Evolutionary conservation across 148 eudicot genomes (phyloP).

Genomic region (Cornus kousa): DNA sequence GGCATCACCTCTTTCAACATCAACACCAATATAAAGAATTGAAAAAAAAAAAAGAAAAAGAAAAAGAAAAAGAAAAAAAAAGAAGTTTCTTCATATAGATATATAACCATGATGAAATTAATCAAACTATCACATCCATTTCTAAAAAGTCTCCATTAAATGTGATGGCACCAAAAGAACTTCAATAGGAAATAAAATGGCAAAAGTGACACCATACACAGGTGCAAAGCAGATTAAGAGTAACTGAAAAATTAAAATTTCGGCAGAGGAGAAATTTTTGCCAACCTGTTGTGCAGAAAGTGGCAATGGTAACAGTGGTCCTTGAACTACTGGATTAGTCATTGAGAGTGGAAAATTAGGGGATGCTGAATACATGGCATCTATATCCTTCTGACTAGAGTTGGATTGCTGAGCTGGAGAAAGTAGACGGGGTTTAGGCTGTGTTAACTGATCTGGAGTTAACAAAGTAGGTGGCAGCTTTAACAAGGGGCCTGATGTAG

Average conservation of each 20-base stretch:
- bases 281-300: conserved; percentile 30
- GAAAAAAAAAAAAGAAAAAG: neutral
- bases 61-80: too few species aligned
- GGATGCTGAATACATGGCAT: conserved; percentile 13
- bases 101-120: neutral
- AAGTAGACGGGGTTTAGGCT: conserved; percentile 21
- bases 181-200: neutral
- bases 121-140: neutral
- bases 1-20: too few species aligned
- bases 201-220: neutral
- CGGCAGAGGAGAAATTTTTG: neutral
- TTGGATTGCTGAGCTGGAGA: conserved; percentile 7
- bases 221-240: neutral
- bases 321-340: conserved; percentile 20
- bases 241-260: neutral
- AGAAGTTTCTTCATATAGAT: neutral
- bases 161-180: neutral
- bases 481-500: conserved; percentile 17
- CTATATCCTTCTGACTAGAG: conserved; percentile 18
- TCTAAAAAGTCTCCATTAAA: neutral
- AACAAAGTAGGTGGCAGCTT: conserved; percentile 15
- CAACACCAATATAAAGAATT: neutral
- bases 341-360: conserved; percentile 13
- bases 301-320: conserved; percentile 31
- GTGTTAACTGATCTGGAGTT: conserved; percentile 27